Evolutionary conservation across 768 basidiomycete genomes (phyloP).

Genomic region (Tricholoma bakamatsutake): DNA sequence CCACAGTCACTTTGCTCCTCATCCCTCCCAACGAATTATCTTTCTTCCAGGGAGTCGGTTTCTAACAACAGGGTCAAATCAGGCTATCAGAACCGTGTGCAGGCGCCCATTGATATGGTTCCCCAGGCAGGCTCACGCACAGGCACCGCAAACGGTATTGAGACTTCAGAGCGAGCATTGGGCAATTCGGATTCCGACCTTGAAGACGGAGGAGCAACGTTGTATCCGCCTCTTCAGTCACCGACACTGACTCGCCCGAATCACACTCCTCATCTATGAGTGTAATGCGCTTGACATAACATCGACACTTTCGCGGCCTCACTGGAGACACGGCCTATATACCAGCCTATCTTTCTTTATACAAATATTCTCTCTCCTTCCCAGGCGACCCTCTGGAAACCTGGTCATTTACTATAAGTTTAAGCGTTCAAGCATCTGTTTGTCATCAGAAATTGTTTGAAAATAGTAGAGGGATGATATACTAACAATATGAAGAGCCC

Average conservation of each 20-base stretch:
- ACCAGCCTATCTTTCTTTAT: conserved; percentile 12
- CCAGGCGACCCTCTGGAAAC: conserved; percentile 2
- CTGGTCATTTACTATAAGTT: conserved; percentile 5
- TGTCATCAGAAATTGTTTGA: conserved; percentile 9
- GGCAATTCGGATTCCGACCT: conserved; percentile 36
- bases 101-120: conserved; percentile 68
- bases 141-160: conserved; percentile 60
- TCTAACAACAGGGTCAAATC: conserved; percentile 85
- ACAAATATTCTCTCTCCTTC: conserved; percentile 6
- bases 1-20: background rate
- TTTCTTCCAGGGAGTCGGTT: conserved; percentile 57
- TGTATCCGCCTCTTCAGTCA: conserved; percentile 19
- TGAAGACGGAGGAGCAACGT: conserved; percentile 32
- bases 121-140: conserved; percentile 64
- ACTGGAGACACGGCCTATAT: conserved; percentile 7
- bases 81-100: conserved; percentile 51
- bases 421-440: conserved; percentile 16
- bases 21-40: conserved; percentile 1
- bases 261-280: conserved; percentile 35
- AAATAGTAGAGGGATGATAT: background rate
- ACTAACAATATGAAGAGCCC: conserved; percentile 79
- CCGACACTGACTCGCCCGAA: conserved; percentile 29
- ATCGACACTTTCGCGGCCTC: background rate
- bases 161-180: conserved; percentile 50
- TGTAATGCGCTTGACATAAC: conserved; percentile 19